Conservation (phyloP, 768 basidiomycete species). For the Boletus bicolor region DNA sequence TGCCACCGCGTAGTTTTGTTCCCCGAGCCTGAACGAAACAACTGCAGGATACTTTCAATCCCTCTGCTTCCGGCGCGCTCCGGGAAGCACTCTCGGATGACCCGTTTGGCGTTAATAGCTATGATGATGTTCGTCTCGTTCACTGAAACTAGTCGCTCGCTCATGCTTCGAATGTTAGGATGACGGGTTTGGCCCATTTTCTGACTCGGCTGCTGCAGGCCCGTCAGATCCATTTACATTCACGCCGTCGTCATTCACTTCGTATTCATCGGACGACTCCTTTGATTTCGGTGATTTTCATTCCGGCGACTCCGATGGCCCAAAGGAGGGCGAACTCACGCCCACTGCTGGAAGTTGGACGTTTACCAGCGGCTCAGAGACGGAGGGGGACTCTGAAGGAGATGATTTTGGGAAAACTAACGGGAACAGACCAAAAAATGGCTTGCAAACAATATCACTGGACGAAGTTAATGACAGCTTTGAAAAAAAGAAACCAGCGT, state of each 20-base stretch:
- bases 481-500: constrained; percentile 12
- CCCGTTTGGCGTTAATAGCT: constrained; percentile 44
- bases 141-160: background rate
- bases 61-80: constrained; percentile 31
- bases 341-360: constrained; percentile 73
- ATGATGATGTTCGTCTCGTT: constrained; percentile 46
- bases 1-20: constrained; percentile 6
- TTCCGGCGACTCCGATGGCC: constrained; percentile 33
- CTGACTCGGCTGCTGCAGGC: constrained; percentile 53
- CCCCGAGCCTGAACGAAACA: background rate
- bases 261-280: constrained; percentile 63
- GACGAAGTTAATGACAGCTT: constrained; percentile 25
- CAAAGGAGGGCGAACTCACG: constrained; percentile 46
- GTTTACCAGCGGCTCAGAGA: constrained; percentile 45
- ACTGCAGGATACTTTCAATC: constrained; percentile 51
- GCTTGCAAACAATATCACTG: constrained; percentile 29
- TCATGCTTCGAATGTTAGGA: constrained; percentile 32
- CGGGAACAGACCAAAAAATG: constrained; percentile 13
- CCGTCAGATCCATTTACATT: constrained; percentile 55
- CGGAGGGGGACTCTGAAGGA: constrained; percentile 31
- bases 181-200: constrained; percentile 80
- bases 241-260: constrained; percentile 41
- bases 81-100: constrained; percentile 42
- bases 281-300: constrained; percentile 85
- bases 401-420: constrained; percentile 27